These are phyloP conservation scores for Rhizopogon rudus DNA, from an alignment of 768 basidiomycete species.

Conservation along the genomic window DNA sequence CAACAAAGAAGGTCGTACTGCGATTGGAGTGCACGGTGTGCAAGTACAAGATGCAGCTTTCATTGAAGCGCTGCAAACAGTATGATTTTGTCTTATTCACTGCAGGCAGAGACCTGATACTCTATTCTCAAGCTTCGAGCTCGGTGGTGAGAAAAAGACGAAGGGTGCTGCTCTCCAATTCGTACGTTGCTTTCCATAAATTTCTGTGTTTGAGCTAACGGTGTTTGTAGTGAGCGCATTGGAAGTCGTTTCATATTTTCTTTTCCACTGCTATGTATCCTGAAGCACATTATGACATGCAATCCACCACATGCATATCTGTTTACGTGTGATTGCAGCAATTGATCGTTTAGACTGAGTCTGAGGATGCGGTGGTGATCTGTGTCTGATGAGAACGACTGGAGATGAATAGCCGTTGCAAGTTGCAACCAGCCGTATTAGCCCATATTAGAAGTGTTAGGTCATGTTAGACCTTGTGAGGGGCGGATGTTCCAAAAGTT, in stretches of 20 bases:
- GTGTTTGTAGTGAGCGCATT: slow-evolving; percentile 15
- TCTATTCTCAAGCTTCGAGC: slow-evolving; percentile 72
- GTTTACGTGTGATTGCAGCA: background rate
- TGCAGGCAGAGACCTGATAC: background rate
- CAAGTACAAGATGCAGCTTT: slow-evolving; percentile 97
- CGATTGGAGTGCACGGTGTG: slow-evolving; percentile 96
- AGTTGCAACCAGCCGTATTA: too few species aligned
- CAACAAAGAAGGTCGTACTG: slow-evolving; percentile 99
- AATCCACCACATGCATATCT: slow-evolving; percentile 17
- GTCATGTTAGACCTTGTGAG: too few species aligned
- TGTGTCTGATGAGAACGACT: too few species aligned
- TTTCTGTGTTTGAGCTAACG: background rate
- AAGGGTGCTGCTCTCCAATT: slow-evolving; percentile 95
- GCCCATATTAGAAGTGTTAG: too few species aligned
- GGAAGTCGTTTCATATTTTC: slow-evolving; percentile 9
- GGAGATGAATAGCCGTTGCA: too few species aligned
- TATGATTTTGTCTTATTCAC: slow-evolving; percentile 35
- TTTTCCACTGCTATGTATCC: slow-evolving; percentile 21
- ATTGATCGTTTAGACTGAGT: background rate
- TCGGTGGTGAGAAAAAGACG: slow-evolving; percentile 99
- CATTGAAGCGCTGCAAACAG: slow-evolving; percentile 99
- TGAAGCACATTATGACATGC: slow-evolving; percentile 22
- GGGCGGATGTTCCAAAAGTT: too few species aligned
- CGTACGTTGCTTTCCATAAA: slow-evolving; percentile 46
- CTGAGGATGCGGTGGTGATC: too few species aligned